These are phyloP conservation scores for Talaromyces rugulosus DNA, from an alignment of 2,329 filamentous ascomycete genomes.

Conservation along the genomic window DNA sequence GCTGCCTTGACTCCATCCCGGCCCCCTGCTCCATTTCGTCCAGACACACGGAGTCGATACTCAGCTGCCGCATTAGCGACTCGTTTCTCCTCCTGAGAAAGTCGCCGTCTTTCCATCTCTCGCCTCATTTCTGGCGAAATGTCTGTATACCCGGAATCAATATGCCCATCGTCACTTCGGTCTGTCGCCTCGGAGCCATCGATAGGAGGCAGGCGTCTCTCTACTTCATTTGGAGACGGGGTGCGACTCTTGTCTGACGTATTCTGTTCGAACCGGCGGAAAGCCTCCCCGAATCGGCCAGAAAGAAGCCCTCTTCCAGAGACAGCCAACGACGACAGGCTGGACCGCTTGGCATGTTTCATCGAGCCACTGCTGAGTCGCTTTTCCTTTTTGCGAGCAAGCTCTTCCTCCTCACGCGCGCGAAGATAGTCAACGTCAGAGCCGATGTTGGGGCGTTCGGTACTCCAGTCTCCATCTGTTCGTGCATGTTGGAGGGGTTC, in stretches of 20 bases:
- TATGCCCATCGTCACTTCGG: slow-evolving; percentile 64
- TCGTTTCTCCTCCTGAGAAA: slow-evolving; percentile 83
- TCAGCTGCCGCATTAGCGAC: slow-evolving; percentile 86
- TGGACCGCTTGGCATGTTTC: slow-evolving; percentile 67
- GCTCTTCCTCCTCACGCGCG: slow-evolving; percentile 64
- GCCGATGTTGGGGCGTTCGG: slow-evolving; percentile 55
- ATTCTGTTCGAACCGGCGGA: slow-evolving; percentile 78
- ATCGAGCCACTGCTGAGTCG: slow-evolving; percentile 51
- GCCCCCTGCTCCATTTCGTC: slow-evolving; percentile 46
- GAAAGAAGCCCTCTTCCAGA: slow-evolving; percentile 77
- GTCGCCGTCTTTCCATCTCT: slow-evolving; percentile 75
- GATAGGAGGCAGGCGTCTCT: slow-evolving; percentile 60
- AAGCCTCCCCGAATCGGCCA: slow-evolving; percentile 87
- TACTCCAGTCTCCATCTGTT: slow-evolving; percentile 30
- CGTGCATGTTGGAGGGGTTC: slow-evolving; percentile 30
- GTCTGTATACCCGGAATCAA: slow-evolving; percentile 63
- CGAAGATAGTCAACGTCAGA: slow-evolving; percentile 82
- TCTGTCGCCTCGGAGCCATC: slow-evolving; percentile 70
- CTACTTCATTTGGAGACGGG: slow-evolving; percentile 41
- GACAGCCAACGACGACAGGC: slow-evolving; percentile 63
- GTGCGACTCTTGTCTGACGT: slow-evolving; percentile 32
- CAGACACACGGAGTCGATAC: slow-evolving; percentile 71
- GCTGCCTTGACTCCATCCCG: slow-evolving; percentile 60
- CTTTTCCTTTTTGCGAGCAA: slow-evolving; percentile 53
- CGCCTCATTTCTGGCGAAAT: slow-evolving; percentile 83